phyloP scores from a whole-genome alignment of 257 asterid genomes.

The Solanum appendiculatum region DNA sequence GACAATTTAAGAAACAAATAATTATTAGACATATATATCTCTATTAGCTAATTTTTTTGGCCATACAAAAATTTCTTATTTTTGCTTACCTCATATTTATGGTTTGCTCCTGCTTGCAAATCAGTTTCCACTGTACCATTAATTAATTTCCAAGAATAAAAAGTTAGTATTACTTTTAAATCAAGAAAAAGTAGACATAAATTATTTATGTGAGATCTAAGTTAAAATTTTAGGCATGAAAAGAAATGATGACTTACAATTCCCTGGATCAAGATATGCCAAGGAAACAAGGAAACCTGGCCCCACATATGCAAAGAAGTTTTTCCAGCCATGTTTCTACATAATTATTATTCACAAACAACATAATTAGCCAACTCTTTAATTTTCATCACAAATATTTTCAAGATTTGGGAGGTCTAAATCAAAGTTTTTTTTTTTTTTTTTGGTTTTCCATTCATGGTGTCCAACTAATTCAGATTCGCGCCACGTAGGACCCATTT shows the following conservation, averaged over 20 bases:
- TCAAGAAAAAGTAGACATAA: not conserved
- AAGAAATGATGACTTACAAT: conserved; percentile 26
- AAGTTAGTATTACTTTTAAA: not conserved
- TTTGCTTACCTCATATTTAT: conserved; percentile 57
- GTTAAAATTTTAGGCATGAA: not conserved
- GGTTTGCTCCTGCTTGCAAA: conserved; percentile 87
- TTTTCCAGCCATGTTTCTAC: conserved; percentile 80
- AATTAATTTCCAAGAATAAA: not conserved
- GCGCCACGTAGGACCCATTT: too few species aligned
- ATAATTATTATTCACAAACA: too few species aligned
- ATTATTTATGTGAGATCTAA: not conserved
- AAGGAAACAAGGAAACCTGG: conserved; percentile 91
- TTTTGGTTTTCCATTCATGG: too few species aligned
- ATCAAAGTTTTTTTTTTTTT: too few species aligned
- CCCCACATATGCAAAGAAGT: conserved; percentile 57
- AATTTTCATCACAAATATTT: not conserved
- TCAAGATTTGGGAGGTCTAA: not conserved
- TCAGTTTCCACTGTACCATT: conserved; percentile 77
- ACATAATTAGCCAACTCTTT: not conserved
- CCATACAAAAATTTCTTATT: not conserved
- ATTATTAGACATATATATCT: not conserved
- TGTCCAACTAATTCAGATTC: too few species aligned
- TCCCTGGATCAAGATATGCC: conserved; percentile 96
- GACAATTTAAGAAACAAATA: not conserved
- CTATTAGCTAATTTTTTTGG: not conserved